Conservation (phyloP, 2,329 filamentous ascomycete genomes). For the Ceratocystis cubensis region DNA sequence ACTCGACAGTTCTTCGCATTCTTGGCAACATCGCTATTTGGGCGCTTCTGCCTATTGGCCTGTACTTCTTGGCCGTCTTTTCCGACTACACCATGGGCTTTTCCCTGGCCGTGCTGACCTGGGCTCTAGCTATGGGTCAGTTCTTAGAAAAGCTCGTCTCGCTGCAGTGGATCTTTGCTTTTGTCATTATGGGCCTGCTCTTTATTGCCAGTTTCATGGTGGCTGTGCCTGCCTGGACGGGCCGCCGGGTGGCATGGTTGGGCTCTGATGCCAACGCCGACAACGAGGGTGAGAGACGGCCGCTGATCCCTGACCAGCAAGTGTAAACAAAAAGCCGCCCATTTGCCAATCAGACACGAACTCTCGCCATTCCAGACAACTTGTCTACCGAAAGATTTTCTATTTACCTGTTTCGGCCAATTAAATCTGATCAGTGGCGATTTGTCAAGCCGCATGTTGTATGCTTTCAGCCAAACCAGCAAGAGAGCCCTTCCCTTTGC, state of each 20-base stretch:
- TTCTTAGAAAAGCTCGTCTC: conserved; percentile 60
- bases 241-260: conserved; percentile 38
- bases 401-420: background rate
- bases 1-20: conserved; percentile 57
- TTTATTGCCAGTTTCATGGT: conserved; percentile 56
- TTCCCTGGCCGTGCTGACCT: conserved; percentile 57
- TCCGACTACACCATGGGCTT: conserved; percentile 73
- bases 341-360: conserved; percentile 3
- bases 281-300: conserved; percentile 46
- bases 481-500: too few relatives aligned
- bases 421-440: conserved; percentile 1
- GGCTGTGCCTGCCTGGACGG: conserved; percentile 51
- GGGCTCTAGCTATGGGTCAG: conserved; percentile 66
- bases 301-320: conserved; percentile 41
- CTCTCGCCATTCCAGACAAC: too few relatives aligned
- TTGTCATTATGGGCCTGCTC: conserved; percentile 64
- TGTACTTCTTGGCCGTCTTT: conserved; percentile 61
- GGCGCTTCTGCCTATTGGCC: conserved; percentile 63
- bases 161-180: conserved; percentile 87
- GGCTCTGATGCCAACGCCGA: conserved; percentile 22
- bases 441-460: background rate
- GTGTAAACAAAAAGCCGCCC: background rate
- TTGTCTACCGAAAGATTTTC: background rate
- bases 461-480: background rate
- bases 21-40: conserved; percentile 82